These are phyloP conservation scores for Aspergillus vadensis DNA, from an alignment of 2,329 filamentous ascomycete genomes.

Conservation along the genomic window DNA sequence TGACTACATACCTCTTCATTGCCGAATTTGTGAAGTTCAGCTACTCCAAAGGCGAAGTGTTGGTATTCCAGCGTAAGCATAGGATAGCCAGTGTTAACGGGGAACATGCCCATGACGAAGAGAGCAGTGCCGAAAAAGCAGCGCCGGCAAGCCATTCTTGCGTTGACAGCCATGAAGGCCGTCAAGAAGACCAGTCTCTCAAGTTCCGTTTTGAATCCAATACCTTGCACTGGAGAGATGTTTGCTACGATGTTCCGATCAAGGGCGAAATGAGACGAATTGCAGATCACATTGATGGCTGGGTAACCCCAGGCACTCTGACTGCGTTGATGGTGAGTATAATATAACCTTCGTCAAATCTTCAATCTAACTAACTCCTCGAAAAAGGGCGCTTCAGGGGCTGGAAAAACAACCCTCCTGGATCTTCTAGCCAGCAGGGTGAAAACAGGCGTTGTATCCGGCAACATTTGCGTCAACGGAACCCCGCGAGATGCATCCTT, in stretches of 20 bases:
- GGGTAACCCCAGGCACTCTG: constrained; percentile 54
- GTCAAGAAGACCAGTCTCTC: background rate
- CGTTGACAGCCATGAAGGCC: background rate
- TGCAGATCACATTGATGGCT: constrained; percentile 54
- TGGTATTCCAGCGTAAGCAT: constrained; percentile 16
- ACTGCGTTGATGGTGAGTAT: constrained; percentile 53
- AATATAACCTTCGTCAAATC: background rate
- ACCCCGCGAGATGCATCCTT: constrained; percentile 60
- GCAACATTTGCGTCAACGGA: constrained; percentile 80
- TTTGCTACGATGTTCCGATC: constrained; percentile 77
- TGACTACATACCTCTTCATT: constrained; percentile 56
- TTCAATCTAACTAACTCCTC: background rate
- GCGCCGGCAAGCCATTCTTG: background rate
- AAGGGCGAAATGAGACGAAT: constrained; percentile 68
- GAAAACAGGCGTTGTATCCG: constrained; percentile 82
- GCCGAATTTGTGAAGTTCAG: constrained; percentile 48
- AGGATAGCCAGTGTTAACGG: background rate
- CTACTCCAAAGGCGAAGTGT: constrained; percentile 14
- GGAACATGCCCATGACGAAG: background rate
- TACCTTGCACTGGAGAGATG: constrained; percentile 80
- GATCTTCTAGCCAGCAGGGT: constrained; percentile 82
- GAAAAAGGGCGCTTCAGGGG: constrained; percentile 52
- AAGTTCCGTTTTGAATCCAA: constrained; percentile 58
- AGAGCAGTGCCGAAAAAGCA: background rate
- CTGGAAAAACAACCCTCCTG: constrained; percentile 86